A percentile compares a stretch with the other conserved stretches of the same genome.
Evolutionary conservation across 192 early-diverging fungal genomes (phyloP).

Genomic region (Geranomyces michiganensis): DNA sequence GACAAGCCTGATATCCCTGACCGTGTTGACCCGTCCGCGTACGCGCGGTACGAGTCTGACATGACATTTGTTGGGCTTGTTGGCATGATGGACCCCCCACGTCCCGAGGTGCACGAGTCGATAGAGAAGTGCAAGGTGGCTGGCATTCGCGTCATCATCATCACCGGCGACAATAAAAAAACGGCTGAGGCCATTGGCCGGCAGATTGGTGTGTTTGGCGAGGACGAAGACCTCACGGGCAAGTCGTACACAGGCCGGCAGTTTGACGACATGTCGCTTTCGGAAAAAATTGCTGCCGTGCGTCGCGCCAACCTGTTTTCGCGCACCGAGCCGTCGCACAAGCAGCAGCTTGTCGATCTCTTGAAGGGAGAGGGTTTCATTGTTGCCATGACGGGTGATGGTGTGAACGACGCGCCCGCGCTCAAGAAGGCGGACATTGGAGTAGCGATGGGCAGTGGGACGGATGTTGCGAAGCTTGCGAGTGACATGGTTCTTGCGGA

Average conservation of each 20-base stretch:
- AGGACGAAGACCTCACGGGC: constrained; percentile 62
- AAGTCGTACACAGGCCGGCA: constrained; percentile 90
- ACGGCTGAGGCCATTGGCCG: constrained; percentile 96
- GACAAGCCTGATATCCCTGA: constrained; percentile 74
- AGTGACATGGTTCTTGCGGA: constrained; percentile 98
- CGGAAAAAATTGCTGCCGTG: constrained; percentile 75
- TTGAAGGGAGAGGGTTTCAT: constrained; percentile 81
- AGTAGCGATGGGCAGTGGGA: constrained; percentile 97
- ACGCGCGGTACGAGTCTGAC: constrained; percentile 72
- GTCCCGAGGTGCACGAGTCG: constrained; percentile 83
- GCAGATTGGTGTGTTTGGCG: constrained; percentile 87
- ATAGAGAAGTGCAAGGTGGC: constrained; percentile 88
- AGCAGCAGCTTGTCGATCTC: constrained; percentile 90
- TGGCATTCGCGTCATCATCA: constrained; percentile 97
- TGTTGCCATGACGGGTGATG: constrained; percentile 97
- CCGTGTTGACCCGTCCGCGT: constrained; percentile 54
- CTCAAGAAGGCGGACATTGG: constrained; percentile 99
- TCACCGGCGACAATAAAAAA: constrained; percentile 97
- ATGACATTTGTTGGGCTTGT: constrained; percentile 95
- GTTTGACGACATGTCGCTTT: constrained; percentile 81
- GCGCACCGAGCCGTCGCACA: constrained; percentile 94
- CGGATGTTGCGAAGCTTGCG: constrained; percentile 97
- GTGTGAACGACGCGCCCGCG: constrained; percentile 98
- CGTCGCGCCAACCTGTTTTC: constrained; percentile 83
- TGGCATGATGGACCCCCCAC: constrained; percentile 97